phyloP scores from a whole-genome alignment of 345 rosid genomes.

The Corchorus olitorius region DNA sequence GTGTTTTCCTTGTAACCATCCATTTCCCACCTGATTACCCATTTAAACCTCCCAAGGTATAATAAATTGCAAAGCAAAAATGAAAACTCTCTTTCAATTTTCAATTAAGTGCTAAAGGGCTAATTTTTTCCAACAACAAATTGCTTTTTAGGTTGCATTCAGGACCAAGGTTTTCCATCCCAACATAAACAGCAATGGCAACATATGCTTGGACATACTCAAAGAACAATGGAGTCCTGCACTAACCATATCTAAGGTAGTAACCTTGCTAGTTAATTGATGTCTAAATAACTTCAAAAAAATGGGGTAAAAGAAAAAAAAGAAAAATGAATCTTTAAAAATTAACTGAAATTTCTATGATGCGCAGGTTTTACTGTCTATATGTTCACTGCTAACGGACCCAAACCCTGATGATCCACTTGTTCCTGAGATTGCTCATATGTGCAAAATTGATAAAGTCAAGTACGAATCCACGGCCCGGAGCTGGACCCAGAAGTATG shows the following conservation, averaged over 20 bases:
- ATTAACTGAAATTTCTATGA: neutral
- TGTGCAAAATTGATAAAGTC: conserved; percentile 52
- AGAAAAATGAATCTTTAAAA: neutral
- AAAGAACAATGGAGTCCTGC: conserved; percentile 82
- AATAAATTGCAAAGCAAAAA: neutral
- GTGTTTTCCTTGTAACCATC: conserved; percentile 64
- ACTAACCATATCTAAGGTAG: conserved; percentile 66
- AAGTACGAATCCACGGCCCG: conserved; percentile 66
- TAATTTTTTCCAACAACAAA: neutral
- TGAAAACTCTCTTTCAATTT: neutral
- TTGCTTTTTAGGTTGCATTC: conserved; percentile 50
- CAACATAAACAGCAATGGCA: conserved; percentile 63
- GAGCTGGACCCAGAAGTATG: conserved; percentile 72
- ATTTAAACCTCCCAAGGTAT: conserved; percentile 72
- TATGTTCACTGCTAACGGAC: conserved; percentile 69
- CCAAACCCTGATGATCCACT: conserved; percentile 72
- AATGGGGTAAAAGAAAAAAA: neutral
- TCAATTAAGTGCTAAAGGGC: neutral
- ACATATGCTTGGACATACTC: conserved; percentile 65
- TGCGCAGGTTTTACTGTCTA: conserved; percentile 58
- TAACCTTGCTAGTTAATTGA: neutral
- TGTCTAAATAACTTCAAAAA: neutral
- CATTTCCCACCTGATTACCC: conserved; percentile 73
- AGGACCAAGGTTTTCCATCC: conserved; percentile 71
- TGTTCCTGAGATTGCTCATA: conserved; percentile 63